A percentile compares a stretch with the other conserved stretches of the same genome.
Conservation (phyloP, 2,329 filamentous ascomycete species). For the Stagonosporopsis tanaceti region DNA sequence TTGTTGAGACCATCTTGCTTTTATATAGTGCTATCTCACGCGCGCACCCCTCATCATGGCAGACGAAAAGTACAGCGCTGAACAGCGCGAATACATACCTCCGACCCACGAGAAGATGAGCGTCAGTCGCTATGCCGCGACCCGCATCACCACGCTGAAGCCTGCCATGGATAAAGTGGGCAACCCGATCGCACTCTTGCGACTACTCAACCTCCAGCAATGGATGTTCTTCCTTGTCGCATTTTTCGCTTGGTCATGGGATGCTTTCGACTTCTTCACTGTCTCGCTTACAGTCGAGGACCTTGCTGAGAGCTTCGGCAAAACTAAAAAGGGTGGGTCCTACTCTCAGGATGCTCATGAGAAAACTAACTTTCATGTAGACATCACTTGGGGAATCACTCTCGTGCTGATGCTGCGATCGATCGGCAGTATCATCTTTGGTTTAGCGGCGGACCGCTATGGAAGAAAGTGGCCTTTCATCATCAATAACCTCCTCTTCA, state of each 20-base stretch:
- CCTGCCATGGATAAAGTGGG: slow-evolving; percentile 63
- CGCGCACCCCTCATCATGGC: slow-evolving; percentile 24
- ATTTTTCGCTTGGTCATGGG: slow-evolving; percentile 58
- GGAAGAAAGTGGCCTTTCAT: slow-evolving; percentile 66
- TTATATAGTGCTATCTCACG: neutral
- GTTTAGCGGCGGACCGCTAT: slow-evolving; percentile 61
- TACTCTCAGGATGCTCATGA: too few relatives aligned
- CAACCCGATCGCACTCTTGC: slow-evolving; percentile 62
- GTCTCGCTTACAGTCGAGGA: slow-evolving; percentile 64
- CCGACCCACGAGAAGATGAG: slow-evolving; percentile 28
- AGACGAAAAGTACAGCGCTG: slow-evolving; percentile 26
- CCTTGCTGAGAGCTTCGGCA: slow-evolving; percentile 62
- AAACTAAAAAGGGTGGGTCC: slow-evolving; percentile 53
- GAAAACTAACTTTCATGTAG: slow-evolving; percentile 22
- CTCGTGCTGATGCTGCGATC: slow-evolving; percentile 65
- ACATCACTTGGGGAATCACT: slow-evolving; percentile 67
- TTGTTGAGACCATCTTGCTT: neutral
- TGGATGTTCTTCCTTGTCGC: slow-evolving; percentile 65
- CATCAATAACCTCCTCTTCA: slow-evolving; percentile 68
- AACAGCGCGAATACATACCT: slow-evolving; percentile 28
- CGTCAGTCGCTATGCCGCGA: slow-evolving; percentile 59
- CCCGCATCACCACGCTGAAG: slow-evolving; percentile 62
- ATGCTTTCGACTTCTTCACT: slow-evolving; percentile 69
- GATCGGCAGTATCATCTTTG: slow-evolving; percentile 66
- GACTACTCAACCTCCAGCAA: slow-evolving; percentile 62